Conservation (phyloP, 2,329 filamentous ascomycete species). For the Colletotrichum sp. region DNA sequence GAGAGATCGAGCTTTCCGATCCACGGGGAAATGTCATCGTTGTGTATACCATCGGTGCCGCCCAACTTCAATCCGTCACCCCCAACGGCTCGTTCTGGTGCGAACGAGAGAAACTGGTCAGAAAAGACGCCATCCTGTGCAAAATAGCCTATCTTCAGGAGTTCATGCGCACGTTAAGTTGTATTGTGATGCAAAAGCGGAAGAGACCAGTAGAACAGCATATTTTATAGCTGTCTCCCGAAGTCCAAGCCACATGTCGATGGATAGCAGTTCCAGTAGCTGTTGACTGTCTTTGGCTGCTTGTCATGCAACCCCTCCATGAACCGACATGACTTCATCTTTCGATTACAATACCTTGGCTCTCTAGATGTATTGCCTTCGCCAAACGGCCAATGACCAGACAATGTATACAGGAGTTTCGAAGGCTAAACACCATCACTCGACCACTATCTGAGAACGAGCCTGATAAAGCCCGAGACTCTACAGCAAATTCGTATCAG, state of each 20-base stretch:
- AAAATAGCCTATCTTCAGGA: too few species aligned
- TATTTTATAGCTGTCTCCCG: too few species aligned
- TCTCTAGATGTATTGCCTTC: fast-evolving
- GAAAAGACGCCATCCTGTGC: background rate
- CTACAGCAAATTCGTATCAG: background rate
- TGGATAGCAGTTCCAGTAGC: too few species aligned
- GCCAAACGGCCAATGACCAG: background rate
- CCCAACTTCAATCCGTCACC: background rate
- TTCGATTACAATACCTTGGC: background rate
- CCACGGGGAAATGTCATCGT: background rate
- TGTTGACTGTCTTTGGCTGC: background rate
- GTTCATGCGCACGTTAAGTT: too few species aligned
- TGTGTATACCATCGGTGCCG: background rate
- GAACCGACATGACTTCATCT: background rate
- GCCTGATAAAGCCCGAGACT: fast-evolving
- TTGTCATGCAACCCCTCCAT: background rate
- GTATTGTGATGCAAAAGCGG: too few species aligned
- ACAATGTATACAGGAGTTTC: background rate
- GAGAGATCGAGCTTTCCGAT: background rate
- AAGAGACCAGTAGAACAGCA: too few species aligned
- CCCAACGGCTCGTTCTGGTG: background rate
- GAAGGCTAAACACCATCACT: background rate
- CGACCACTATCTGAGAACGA: background rate
- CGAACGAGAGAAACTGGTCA: background rate
- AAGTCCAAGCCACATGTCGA: background rate